Base-by-base conservation (phyloP, 345 rosid species). In the Tarenaya hassleriana region DNA sequence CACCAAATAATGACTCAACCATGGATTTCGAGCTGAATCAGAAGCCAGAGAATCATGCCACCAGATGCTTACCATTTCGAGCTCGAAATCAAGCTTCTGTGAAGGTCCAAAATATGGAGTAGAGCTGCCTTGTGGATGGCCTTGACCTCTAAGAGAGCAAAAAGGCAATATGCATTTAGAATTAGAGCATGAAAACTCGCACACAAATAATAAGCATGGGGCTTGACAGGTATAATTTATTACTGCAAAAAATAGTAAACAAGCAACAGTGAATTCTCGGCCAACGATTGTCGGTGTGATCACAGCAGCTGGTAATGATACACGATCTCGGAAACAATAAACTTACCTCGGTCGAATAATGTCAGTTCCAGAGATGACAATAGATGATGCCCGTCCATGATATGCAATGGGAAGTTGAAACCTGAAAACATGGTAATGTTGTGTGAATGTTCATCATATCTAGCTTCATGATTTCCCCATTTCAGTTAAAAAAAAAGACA, bases 341-440 rank as follows among this genome's bases (percentile, higher is more conserved):
- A 44, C 60, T 46, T 18, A 88, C 96, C 94, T 80, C 19, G 98
- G 98, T 53, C 98, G 75, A 60, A 81, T 50, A 44, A 91, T 78
- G 49, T 82, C 76, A 24, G 96, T 91, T 77, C 96, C 98, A 17
- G 98, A 87, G 44, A 91, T 70, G 54, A 87, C 84, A 51, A 91
- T 57, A 55, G 98, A 87, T 52, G 98, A 91, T 40, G 90, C 95
- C 33, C 98, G 78, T 60, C 98, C 98, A 68, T 87, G 96, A 74
- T 91, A 91, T 35, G 98, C 98, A 61, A 83, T 83, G 37, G 98
- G 98, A 73, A 92, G 86, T 52, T 85, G 86, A 65, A 81, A 92
- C 98, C 97, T 92, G 77, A 35, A 70, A 68, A 45, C 4, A 20
- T 52, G 24, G 43, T 41, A 19, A 43, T 32, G 41, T 64, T 52